Percentiles rank a stretch among this genome's conserved stretches.
Evolutionary conservation across 2,329 filamentous ascomycete species (phyloP).

Genomic region (Aureobasidium sp.): DNA sequence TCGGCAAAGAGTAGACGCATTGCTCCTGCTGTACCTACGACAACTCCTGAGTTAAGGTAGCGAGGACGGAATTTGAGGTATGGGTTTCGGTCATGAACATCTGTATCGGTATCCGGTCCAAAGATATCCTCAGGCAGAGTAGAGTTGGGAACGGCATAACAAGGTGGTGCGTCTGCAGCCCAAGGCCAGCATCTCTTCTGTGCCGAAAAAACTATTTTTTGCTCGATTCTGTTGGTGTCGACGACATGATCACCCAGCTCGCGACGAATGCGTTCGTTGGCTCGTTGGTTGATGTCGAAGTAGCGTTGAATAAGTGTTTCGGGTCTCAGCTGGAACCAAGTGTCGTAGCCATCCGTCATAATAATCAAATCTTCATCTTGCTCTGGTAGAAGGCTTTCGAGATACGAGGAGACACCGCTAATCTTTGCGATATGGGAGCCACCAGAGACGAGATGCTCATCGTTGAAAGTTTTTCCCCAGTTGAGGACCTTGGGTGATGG

Average conservation of each 20-base stretch:
- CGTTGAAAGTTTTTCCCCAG: constrained; percentile 15
- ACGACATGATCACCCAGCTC: constrained; percentile 15
- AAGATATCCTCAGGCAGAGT: constrained; percentile 41
- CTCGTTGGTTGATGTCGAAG: constrained; percentile 32
- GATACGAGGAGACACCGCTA: constrained; percentile 19
- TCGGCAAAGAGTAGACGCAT: constrained; percentile 21
- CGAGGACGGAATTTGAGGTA: constrained; percentile 31
- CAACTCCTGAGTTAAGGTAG: constrained; percentile 27
- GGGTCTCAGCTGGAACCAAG: constrained; percentile 57
- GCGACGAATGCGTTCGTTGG: constrained; percentile 39
- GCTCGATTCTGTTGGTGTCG: constrained; percentile 32
- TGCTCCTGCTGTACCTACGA: constrained; percentile 19
- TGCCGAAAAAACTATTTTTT: constrained; percentile 49
- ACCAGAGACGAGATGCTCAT: neutral
- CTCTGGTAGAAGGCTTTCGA: constrained; percentile 18
- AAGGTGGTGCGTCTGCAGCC: constrained; percentile 37
- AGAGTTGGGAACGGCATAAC: constrained; percentile 45
- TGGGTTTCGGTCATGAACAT: constrained; percentile 32
- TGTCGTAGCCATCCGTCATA: constrained; percentile 55
- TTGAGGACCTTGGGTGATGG: constrained; percentile 20
- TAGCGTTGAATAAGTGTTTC: constrained; percentile 58
- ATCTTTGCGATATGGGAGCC: constrained; percentile 22
- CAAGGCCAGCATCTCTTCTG: constrained; percentile 45
- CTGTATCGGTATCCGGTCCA: constrained; percentile 39
- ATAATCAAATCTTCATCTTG: constrained; percentile 49